Evolutionary conservation across 192 early-diverging fungal species (phyloP).

Genomic region (Thamnidium elegans): DNA sequence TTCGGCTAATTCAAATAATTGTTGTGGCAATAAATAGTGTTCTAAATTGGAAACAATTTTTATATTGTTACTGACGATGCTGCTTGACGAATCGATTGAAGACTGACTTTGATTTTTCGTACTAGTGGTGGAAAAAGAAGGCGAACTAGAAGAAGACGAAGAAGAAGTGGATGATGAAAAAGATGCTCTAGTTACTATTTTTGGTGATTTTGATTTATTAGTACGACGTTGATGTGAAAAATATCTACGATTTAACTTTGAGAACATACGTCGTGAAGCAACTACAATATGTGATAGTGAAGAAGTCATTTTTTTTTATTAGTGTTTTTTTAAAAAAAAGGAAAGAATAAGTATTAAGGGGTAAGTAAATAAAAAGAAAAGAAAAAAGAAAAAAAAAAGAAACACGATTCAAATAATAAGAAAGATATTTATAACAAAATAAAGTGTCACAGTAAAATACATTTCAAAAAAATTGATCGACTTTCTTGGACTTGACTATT

Average conservation of each 20-base stretch:
- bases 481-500: neutral
- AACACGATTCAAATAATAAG: neutral
- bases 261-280: conserved; percentile 19
- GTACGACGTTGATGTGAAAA: neutral
- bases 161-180: conserved; percentile 2
- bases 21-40: neutral
- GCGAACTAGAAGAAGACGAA: no score
- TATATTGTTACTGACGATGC: no score
- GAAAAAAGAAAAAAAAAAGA: conserved; percentile 7
- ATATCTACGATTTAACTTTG: conserved; percentile 16
- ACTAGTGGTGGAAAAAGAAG: no score
- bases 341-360: conserved; percentile 13
- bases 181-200: neutral
- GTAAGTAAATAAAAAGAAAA: conserved; percentile 8
- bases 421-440: neutral
- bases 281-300: conserved; percentile 20
- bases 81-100: no score
- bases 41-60: no score
- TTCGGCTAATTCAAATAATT: conserved; percentile 21
- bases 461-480: no score
- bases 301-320: conserved; percentile 9
- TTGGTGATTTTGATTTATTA: neutral
- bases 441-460: no score
- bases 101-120: no score
- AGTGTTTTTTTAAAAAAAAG: conserved; percentile 11